phyloP scores from a whole-genome alignment of 108 stramenopile species.

The Nitzschia inconspicua region DNA sequence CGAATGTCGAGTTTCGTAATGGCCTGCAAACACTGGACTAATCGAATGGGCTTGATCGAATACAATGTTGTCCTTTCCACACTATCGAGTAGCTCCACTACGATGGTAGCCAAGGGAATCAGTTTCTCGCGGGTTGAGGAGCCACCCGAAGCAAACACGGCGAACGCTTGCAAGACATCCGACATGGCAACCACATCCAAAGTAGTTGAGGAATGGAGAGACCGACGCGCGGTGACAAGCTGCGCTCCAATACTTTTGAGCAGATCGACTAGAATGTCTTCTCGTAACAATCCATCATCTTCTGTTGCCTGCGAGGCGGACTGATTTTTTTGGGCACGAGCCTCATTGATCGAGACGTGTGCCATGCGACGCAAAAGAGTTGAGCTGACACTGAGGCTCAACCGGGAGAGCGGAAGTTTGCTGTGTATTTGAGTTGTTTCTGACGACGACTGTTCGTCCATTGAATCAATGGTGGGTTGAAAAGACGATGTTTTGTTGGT shows the following conservation, averaged over 20 bases:
- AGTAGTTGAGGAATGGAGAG: not conserved
- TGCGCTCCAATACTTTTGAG: constrained; percentile 14
- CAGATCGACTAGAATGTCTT: not conserved
- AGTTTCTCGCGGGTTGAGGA: not conserved
- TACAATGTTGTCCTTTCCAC: constrained; percentile 10
- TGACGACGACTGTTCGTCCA: not conserved
- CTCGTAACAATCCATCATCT: not conserved
- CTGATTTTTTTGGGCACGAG: not conserved
- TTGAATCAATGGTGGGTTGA: not conserved
- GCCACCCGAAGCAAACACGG: constrained; percentile 4
- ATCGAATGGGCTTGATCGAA: constrained; percentile 8
- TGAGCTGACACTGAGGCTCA: constrained; percentile 13
- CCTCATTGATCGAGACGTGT: constrained; percentile 13
- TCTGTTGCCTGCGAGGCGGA: not conserved
- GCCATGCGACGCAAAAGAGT: constrained; percentile 15
- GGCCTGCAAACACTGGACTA: constrained; percentile 28
- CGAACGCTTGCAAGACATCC: constrained; percentile 24
- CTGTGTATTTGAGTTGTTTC: too few species aligned
- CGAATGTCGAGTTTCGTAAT: constrained; percentile 13
- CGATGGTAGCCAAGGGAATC: constrained; percentile 8
- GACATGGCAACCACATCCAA: constrained; percentile 10
- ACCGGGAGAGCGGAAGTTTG: constrained; percentile 3
- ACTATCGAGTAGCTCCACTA: constrained; percentile 12
- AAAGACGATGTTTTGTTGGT: not conserved
- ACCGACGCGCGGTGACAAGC: constrained; percentile 5